Conservation (phyloP, 257 asterid species). For the Solanum piurae region DNA sequence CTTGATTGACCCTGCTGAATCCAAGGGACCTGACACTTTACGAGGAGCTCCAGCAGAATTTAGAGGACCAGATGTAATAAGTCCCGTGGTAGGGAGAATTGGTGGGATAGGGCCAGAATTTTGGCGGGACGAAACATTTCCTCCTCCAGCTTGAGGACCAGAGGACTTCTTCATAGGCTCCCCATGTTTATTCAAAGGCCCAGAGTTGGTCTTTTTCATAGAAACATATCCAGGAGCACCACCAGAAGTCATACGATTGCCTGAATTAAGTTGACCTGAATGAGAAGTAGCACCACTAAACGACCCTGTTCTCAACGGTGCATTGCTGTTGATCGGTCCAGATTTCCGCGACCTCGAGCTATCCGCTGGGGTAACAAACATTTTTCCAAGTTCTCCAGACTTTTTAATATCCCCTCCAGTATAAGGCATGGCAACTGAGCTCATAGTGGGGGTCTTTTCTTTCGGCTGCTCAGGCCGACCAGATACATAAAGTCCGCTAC, state of each 20-base stretch:
- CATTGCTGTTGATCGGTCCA: slow-evolving; percentile 49
- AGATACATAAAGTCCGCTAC: slow-evolving; percentile 80
- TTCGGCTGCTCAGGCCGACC: slow-evolving; percentile 90
- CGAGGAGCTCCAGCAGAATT: slow-evolving; percentile 70
- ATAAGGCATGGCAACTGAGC: slow-evolving; percentile 83
- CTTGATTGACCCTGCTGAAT: slow-evolving; percentile 44
- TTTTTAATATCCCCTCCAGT: slow-evolving; percentile 91
- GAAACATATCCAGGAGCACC: slow-evolving; percentile 53
- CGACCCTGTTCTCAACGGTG: slow-evolving; percentile 59
- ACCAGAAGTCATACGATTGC: slow-evolving; percentile 42
- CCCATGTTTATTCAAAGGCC: slow-evolving; percentile 77
- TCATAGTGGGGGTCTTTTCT: slow-evolving; percentile 60
- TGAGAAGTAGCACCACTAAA: slow-evolving; percentile 62
- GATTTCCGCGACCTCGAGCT: slow-evolving; percentile 47
- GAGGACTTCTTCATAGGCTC: slow-evolving; percentile 77
- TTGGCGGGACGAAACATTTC: slow-evolving; percentile 49
- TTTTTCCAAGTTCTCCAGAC: slow-evolving; percentile 92
- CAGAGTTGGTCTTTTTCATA: slow-evolving; percentile 69
- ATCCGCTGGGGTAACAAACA: slow-evolving; percentile 72
- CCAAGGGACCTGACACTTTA: slow-evolving; percentile 74
- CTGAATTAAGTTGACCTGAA: slow-evolving; percentile 41
- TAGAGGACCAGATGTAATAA: slow-evolving; percentile 81
- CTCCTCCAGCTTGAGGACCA: slow-evolving; percentile 85
- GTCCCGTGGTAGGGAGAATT: slow-evolving; percentile 73
- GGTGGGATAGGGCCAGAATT: slow-evolving; percentile 78